phyloP scores from a whole-genome alignment of 2,329 filamentous ascomycete species.

The Tolypocladium amazonense region DNA sequence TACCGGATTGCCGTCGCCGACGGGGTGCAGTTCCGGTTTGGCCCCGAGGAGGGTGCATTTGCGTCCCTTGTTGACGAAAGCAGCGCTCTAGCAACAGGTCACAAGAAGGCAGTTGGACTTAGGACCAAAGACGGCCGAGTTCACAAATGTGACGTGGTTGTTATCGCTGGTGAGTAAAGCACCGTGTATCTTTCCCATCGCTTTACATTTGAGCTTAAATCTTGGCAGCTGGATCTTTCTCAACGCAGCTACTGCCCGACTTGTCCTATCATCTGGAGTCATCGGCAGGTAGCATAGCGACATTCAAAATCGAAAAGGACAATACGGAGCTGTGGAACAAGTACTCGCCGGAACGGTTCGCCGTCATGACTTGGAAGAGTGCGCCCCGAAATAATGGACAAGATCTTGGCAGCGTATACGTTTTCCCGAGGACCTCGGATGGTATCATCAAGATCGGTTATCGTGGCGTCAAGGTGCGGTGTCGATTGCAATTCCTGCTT shows the following conservation, averaged over 20 bases:
- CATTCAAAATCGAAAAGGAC: constrained; percentile 13
- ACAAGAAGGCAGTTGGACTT: background rate
- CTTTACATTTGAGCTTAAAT: background rate
- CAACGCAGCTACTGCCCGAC: constrained; percentile 17
- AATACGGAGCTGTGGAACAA: constrained; percentile 17
- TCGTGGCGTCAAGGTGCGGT: constrained; percentile 15
- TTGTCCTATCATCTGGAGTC: constrained; percentile 18
- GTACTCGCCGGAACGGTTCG: constrained; percentile 19
- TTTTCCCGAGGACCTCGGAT: constrained; percentile 14
- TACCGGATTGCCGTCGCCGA: constrained; percentile 9
- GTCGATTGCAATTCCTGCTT: background rate
- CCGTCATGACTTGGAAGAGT: constrained; percentile 21
- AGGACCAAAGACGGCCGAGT: constrained; percentile 7
- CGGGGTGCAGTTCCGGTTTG: constrained; percentile 15
- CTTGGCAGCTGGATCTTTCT: constrained; percentile 17
- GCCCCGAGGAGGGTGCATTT: constrained; percentile 12
- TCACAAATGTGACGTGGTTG: constrained; percentile 11
- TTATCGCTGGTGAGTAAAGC: constrained; percentile 13
- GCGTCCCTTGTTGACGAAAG: constrained; percentile 6
- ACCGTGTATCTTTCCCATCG: background rate
- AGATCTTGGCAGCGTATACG: constrained; percentile 18
- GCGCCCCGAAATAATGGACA: constrained; percentile 15
- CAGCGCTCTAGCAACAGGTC: background rate
- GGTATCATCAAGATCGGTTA: constrained; percentile 18
- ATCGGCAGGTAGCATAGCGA: constrained; percentile 16